These are phyloP conservation scores for Gaultheria prostrata DNA, from an alignment of 148 eudicot species.

Conservation along the genomic window DNA sequence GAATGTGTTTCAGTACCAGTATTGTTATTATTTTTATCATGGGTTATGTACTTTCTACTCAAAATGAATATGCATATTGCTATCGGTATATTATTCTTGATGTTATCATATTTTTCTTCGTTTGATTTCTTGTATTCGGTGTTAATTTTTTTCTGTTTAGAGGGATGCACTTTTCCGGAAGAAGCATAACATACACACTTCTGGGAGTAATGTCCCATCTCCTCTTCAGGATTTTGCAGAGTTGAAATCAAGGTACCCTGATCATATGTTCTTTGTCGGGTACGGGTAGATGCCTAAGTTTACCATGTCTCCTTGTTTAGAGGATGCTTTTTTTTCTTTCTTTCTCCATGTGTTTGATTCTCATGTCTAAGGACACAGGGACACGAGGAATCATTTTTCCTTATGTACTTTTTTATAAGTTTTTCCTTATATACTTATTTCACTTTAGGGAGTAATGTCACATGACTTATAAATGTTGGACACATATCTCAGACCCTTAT, in stretches of 20 bases:
- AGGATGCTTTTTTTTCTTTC: too few relatives aligned
- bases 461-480: neutral
- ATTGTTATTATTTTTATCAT: neutral
- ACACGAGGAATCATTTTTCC: neutral
- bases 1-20: neutral
- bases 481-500: neutral
- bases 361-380: neutral
- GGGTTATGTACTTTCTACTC: neutral
- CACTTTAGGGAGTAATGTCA: neutral
- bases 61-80: neutral
- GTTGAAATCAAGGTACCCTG: constrained; percentile 57
- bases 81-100: neutral
- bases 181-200: constrained; percentile 67
- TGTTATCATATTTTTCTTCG: neutral
- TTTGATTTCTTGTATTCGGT: neutral
- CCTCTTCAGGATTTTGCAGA: constrained; percentile 82
- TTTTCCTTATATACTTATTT: neutral
- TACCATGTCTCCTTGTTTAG: neutral
- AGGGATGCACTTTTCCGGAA: constrained; percentile 72
- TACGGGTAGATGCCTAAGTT: neutral
- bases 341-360: neutral
- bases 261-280: neutral
- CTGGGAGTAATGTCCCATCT: constrained; percentile 76
- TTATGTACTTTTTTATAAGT: neutral
- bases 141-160: constrained; percentile 31